These are phyloP conservation scores for Terfezia boudieri DNA, from an alignment of 495 filamentous ascomycete species.

Conservation along the genomic window DNA sequence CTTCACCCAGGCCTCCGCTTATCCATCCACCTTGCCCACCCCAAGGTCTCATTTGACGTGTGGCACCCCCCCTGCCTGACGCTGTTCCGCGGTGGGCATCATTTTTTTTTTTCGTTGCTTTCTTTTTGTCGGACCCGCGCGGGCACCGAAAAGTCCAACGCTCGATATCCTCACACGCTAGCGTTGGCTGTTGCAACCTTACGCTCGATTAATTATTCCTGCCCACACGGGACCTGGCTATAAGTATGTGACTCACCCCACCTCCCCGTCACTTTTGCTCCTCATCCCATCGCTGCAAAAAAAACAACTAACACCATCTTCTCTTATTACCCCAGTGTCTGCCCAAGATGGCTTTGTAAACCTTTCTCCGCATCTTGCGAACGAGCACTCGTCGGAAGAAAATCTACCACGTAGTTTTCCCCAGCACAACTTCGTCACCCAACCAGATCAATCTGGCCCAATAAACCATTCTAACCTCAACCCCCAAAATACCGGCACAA, in stretches of 20 bases:
- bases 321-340: neutral
- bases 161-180: no score
- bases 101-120: no score
- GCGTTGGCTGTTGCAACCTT: no score
- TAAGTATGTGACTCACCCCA: neutral
- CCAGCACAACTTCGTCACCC: constrained; percentile 19
- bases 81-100: no score
- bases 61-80: no score
- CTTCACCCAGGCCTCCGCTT: no score
- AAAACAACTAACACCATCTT: constrained; percentile 7
- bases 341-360: constrained; percentile 18
- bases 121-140: no score
- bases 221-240: neutral
- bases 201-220: no score
- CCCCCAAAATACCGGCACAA: constrained; percentile 15
- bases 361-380: constrained; percentile 1
- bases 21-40: no score
- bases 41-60: no score
- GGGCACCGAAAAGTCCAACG: no score
- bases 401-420: constrained; percentile 5
- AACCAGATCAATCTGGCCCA: constrained; percentile 19
- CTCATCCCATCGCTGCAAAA: neutral
- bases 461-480: constrained; percentile 13
- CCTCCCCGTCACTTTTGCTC: constrained; percentile 2
- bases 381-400: neutral